Evolutionary conservation across 345 rosid species (phyloP).

Genomic region (Eucalyptus pumila): DNA sequence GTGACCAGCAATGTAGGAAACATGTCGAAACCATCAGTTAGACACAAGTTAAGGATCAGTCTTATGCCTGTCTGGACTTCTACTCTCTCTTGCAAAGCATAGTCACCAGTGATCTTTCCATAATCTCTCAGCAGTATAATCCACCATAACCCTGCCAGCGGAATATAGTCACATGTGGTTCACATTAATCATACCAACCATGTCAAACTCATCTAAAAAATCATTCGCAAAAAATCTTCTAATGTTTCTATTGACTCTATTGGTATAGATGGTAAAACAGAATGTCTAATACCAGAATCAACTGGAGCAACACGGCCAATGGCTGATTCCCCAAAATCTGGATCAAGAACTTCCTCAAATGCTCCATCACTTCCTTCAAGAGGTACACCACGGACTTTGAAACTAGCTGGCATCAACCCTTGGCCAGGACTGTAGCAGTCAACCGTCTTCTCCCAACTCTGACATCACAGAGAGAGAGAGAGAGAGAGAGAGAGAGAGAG

Average conservation of each 20-base stretch:
- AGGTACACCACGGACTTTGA: slow-evolving; percentile 66
- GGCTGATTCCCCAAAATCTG: slow-evolving; percentile 96
- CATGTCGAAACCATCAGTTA: slow-evolving; percentile 93
- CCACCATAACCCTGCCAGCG: slow-evolving; percentile 81
- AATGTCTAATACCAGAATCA: slow-evolving; percentile 57
- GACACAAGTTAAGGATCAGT: slow-evolving; percentile 67
- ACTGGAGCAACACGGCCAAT: slow-evolving; percentile 98
- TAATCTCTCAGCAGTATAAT: slow-evolving; percentile 84
- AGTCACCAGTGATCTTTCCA: slow-evolving; percentile 86
- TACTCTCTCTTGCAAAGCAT: slow-evolving; percentile 79
- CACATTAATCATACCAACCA: not conserved
- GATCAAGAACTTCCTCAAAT: slow-evolving; percentile 74
- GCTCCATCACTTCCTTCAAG: slow-evolving; percentile 51
- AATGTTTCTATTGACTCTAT: not conserved
- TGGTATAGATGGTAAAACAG: not conserved
- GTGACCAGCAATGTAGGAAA: slow-evolving; percentile 90
- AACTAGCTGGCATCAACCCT: slow-evolving; percentile 97
- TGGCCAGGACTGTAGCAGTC: slow-evolving; percentile 97
- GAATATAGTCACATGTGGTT: not conserved
- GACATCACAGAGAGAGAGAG: not conserved
- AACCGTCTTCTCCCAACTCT: slow-evolving; percentile 99
- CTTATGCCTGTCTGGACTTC: slow-evolving; percentile 96
- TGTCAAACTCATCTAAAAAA: not conserved
- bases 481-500: not conserved
- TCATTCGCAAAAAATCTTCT: not conserved